Conservation (phyloP, 495 filamentous ascomycete genomes). For the Aspergillus homomorphus region DNA sequence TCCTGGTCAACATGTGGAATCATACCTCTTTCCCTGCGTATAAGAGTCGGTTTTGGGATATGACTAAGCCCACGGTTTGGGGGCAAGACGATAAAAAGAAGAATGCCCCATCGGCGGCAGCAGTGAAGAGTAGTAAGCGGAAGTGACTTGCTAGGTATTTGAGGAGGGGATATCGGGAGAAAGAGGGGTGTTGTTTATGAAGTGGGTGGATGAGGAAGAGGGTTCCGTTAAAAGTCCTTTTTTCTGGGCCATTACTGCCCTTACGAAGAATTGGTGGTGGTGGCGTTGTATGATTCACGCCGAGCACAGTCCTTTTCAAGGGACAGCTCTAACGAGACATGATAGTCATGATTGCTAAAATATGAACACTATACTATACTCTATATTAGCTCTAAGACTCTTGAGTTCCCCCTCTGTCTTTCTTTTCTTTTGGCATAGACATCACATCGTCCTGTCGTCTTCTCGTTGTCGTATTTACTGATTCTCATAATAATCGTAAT, state of each 20-base stretch:
- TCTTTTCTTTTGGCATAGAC: too few relatives aligned
- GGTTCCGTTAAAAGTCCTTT: too few relatives aligned
- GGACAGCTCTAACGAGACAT: neutral
- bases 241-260: too few relatives aligned
- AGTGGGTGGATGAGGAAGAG: too few relatives aligned
- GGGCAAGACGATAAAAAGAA: slow-evolving; percentile 29
- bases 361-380: neutral
- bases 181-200: too few relatives aligned
- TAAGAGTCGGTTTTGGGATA: slow-evolving; percentile 58
- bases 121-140: slow-evolving; percentile 10
- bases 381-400: too few relatives aligned
- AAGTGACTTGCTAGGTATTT: neutral
- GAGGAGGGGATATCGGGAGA: too few relatives aligned
- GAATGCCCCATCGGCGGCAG: slow-evolving; percentile 32
- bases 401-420: too few relatives aligned
- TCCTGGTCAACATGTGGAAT: slow-evolving; percentile 79
- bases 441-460: neutral
- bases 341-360: slow-evolving; percentile 3
- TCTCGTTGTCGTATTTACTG: neutral
- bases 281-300: neutral
- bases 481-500: slow-evolving; percentile 29
- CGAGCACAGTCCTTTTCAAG: neutral
- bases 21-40: slow-evolving; percentile 57
- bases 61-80: slow-evolving; percentile 23
- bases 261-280: too few relatives aligned